Evolutionary conservation across 139 green algal genomes (phyloP), one percentile per base, ranked within the genome.

Genomic region (Cymbomonas tetramitiformis): DNA sequence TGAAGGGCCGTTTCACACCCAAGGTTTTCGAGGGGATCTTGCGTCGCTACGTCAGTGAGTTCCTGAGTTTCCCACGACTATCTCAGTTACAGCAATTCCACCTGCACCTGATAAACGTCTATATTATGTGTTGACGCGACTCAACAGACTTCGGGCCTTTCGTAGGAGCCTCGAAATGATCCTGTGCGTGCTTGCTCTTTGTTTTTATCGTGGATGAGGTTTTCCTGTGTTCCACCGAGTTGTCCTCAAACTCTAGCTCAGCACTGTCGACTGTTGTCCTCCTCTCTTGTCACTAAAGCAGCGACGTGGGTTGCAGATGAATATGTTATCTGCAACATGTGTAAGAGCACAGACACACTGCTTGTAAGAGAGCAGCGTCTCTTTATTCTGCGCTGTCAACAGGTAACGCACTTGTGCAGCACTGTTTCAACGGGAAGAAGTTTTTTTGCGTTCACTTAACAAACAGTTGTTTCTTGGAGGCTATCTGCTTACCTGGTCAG

Each of bases 11-110:
- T 31, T 98, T 98, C 76, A 62, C 89, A 77, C 89, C 91, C 31
- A 96, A 98, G 75, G 88, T 83, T 0, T 97, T 98, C 68, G 91
- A 97, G 77, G 91, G 81, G 1, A 83, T 96, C 61, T 76, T 98
- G 61, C 71, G 91, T 19, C 79, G 86, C 38, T 98, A 98, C 57
- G 84, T 98, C 26, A 96, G 88, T 64, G 87, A 95, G 74, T 88
- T n/a, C n/a, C n/a, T 18, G 67, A 60, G 70, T 55, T 23, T 0
- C n/a, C 2, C 31, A 34, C 38, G n/a, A 15, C 58, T 18, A 12
- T 61, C 43, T 5, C 21, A 23, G 21, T 8, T 10, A 24, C 46
- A 54, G 15, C 36, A 15, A 8, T 52, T 69, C 4, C 28, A 15
- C 18, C 7, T 7, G 58, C 21, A 55, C 32, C 6, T 65, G n/a